These are phyloP conservation scores for Penicillium freii DNA, from an alignment of 2,329 filamentous ascomycete species.

Conservation along the genomic window DNA sequence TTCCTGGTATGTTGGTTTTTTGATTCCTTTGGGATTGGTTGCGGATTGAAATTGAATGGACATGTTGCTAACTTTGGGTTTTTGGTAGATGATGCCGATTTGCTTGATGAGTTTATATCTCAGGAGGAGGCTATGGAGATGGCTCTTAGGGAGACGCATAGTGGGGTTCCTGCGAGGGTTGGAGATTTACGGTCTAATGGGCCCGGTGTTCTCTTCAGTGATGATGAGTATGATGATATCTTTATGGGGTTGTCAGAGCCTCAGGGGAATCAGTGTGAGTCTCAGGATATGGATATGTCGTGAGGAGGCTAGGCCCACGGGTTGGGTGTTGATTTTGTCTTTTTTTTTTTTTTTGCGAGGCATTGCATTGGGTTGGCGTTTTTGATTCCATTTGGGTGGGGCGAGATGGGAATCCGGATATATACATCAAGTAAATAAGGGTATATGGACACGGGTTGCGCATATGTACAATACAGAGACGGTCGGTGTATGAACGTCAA, in stretches of 20 bases:
- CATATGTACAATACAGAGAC: conserved; percentile 30
- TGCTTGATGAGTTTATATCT: conserved; percentile 37
- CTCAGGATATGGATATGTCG: conserved; percentile 44
- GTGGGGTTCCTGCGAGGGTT: background rate
- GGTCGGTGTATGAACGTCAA: background rate
- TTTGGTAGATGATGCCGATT: conserved; percentile 29
- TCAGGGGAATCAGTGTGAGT: conserved; percentile 12
- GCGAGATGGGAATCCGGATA: background rate
- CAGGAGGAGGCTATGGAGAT: conserved; percentile 37
- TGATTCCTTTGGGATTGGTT: background rate
- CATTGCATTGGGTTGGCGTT: conserved; percentile 21
- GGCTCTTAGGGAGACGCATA: conserved; percentile 26
- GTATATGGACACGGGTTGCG: conserved; percentile 34
- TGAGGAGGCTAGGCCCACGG: conserved; percentile 15
- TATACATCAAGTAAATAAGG: conserved; percentile 24
- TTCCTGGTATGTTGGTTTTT: conserved; percentile 24
- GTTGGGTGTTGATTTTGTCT: background rate
- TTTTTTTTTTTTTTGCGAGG: background rate
- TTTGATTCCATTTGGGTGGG: background rate
- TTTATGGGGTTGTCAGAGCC: conserved; percentile 65
- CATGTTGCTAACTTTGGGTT: background rate
- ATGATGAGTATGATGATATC: conserved; percentile 61
- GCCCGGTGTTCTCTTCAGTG: conserved; percentile 37
- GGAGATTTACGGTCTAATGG: background rate
- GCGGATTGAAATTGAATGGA: background rate